Base-by-base conservation (phyloP, 2,329 filamentous ascomycete species). In the Gyromitra esculenta region DNA sequence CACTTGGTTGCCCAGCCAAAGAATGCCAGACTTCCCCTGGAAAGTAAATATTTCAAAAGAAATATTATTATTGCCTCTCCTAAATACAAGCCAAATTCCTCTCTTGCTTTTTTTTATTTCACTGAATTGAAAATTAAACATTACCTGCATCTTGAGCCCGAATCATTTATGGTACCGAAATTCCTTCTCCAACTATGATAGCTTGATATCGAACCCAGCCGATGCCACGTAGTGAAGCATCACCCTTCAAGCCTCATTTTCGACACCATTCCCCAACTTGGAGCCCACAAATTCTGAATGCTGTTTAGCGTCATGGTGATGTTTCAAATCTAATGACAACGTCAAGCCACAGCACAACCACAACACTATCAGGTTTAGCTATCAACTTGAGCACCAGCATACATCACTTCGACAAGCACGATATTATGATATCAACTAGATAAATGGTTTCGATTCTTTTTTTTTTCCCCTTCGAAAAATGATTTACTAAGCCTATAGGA, bases 371-470 rank as follows among this genome's bases (percentile, higher is more conserved):
- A 52, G 25, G 18, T 52, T 18, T 52, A 7, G 15, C 48, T 21
- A 18, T 8, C 48, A 5, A 6, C 15, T 6, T n/a, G 7, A 50
- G n/a, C 48, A 50, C 15, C n/a, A 50, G 50, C 7, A 1, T 13
- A 13, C 37, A 18, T 25, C 54, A 9, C 21, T 25, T n/a, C 25
- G 37, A 7, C 1, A 7, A 57, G 31, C 31, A 57, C 13, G 31
- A 18, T 57, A 57, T 57, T 57, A n/a, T 6, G 31, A 57, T 57
- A 57, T n/a, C n/a, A 18, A 57, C 54, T 37, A n/a, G n/a, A n/a
- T 8, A 7, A 3, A 37, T 37, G 6, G 31, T 18, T 57, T 37
- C 31, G 5, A 57, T 13, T n/a, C 11, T 13, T 57, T 37, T 7
- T 37, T 7, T 5, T 9, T 37, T 37, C 54, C 4, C 25, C 25